Evolutionary conservation across 805 yeast genomes (phyloP), one percentile per base, ranked within the genome.

Genomic region (Candida andamanensis): DNA sequence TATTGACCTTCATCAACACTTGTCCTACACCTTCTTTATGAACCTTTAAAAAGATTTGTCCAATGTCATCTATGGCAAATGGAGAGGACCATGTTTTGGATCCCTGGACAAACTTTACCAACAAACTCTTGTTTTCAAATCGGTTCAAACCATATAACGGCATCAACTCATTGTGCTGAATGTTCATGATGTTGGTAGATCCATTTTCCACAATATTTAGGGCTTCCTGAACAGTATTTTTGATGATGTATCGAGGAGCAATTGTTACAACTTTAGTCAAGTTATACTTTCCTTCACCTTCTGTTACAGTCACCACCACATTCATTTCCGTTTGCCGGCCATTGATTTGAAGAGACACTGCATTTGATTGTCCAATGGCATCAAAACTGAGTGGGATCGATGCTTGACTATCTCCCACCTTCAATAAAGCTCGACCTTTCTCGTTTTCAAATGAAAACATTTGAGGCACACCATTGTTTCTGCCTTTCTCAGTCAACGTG

Each of bases 281-380:
- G 33, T 76, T 71, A 54, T 84, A 90, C 38, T 78, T 78, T 2
- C 97, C 97, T 40, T 76, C 78, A 13, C 97, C 98, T 44, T 87
- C 97, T 0, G 71, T 56, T 9, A 85, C 74, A 17, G 74, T 66
- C 17, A 89, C 57, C 10, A 97, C 97, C 9, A 89, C 59, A 47
- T 82, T 78, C 39, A 77, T 74, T 47, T 87, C 95, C 3, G 50
- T 52, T 47, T 54, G 76, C 54, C 54, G 71, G 9, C 71, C 72
- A 24, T 67, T 60, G 1, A 76, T 44, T 22, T 73, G 73, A 4
- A 68, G 63, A 15, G 51, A 55, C 3, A 66, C 56, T 25, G 72
- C 95, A 26, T 73, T 69, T 1, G 78, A 65, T 42, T 87, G 90
- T 0, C 98, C 98, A 34, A 90, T 72, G 3, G 95, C 94, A 50